phyloP scores from a whole-genome alignment of 495 filamentous ascomycete genomes.

The Penicillium lagena region DNA sequence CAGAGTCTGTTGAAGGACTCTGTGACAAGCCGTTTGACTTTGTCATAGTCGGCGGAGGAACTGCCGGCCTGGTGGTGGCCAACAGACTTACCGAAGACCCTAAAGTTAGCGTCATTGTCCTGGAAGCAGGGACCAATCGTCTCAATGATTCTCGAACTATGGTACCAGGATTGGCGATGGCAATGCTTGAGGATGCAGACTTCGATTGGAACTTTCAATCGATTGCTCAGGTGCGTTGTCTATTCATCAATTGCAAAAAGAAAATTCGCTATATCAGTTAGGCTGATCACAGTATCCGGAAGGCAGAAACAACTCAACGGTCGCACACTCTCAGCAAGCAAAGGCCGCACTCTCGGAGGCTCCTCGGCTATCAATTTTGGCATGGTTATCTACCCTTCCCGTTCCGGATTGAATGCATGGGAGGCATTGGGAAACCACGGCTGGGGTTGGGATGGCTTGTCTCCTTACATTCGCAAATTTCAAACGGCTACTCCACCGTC shows the following conservation, averaged over 20 bases:
- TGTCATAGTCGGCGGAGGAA: slow-evolving; percentile 31
- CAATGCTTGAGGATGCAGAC: slow-evolving; percentile 33
- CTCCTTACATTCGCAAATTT: slow-evolving; percentile 32
- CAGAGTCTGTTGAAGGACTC: slow-evolving; percentile 3
- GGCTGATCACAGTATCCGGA: neutral
- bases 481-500: slow-evolving; percentile 8
- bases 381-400: slow-evolving; percentile 23
- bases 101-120: slow-evolving; percentile 36
- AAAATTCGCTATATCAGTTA: neutral
- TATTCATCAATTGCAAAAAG: neutral
- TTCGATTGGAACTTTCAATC: slow-evolving; percentile 52
- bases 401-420: slow-evolving; percentile 42
- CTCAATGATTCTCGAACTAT: slow-evolving; percentile 32
- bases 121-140: slow-evolving; percentile 48
- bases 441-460: slow-evolving; percentile 45
- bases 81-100: slow-evolving; percentile 39
- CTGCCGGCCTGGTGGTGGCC: slow-evolving; percentile 42
- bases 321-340: slow-evolving; percentile 12
- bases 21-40: slow-evolving; percentile 6
- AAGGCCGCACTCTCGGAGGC: slow-evolving; percentile 51
- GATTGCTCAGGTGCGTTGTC: slow-evolving; percentile 34
- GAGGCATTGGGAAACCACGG: slow-evolving; percentile 42
- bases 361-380: slow-evolving; percentile 46
- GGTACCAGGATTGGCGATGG: slow-evolving; percentile 32
- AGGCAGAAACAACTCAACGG: slow-evolving; percentile 16